Conservation (phyloP, 2,329 filamentous ascomycete species). For the Fusarium incarnatum region DNA sequence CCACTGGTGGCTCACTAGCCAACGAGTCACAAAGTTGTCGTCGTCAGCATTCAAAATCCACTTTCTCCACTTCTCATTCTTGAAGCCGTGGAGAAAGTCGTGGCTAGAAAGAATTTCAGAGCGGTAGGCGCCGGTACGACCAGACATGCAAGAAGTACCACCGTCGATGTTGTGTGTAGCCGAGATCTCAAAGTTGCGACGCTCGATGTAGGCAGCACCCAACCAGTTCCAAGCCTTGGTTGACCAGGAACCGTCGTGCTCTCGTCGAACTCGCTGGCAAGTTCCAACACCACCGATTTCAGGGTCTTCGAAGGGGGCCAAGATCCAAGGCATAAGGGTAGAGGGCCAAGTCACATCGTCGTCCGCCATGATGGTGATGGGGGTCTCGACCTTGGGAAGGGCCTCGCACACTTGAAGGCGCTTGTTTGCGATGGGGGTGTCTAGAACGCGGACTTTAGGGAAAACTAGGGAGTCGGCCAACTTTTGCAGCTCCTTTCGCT, state of each 20-base stretch:
- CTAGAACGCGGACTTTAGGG: conserved; percentile 77
- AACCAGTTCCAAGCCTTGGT: conserved; percentile 86
- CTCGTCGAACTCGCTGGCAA: conserved; percentile 85
- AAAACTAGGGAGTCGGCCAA: conserved; percentile 71
- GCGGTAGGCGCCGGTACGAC: conserved; percentile 91
- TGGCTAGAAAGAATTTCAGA: conserved; percentile 87
- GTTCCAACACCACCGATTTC: conserved; percentile 91
- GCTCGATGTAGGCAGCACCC: conserved; percentile 90
- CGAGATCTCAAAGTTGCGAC: conserved; percentile 96
- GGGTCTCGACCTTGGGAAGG: conserved; percentile 84
- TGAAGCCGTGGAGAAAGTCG: conserved; percentile 88
- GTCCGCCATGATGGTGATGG: conserved; percentile 91
- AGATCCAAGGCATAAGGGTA: conserved; percentile 88
- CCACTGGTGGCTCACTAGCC: conserved; percentile 92
- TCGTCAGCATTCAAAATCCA: conserved; percentile 96
- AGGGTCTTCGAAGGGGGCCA: conserved; percentile 89
- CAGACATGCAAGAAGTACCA: conserved; percentile 96
- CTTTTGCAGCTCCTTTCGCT: conserved; percentile 74
- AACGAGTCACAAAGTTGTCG: conserved; percentile 97
- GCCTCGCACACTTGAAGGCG: conserved; percentile 92
- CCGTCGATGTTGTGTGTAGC: conserved; percentile 95
- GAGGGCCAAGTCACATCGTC: conserved; percentile 95
- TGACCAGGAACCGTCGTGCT: conserved; percentile 67
- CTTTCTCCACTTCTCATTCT: conserved; percentile 88
- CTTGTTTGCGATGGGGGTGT: conserved; percentile 91